These are phyloP conservation scores for Rhodotorula graminis DNA, from an alignment of 768 basidiomycete species.

Conservation along the genomic window DNA sequence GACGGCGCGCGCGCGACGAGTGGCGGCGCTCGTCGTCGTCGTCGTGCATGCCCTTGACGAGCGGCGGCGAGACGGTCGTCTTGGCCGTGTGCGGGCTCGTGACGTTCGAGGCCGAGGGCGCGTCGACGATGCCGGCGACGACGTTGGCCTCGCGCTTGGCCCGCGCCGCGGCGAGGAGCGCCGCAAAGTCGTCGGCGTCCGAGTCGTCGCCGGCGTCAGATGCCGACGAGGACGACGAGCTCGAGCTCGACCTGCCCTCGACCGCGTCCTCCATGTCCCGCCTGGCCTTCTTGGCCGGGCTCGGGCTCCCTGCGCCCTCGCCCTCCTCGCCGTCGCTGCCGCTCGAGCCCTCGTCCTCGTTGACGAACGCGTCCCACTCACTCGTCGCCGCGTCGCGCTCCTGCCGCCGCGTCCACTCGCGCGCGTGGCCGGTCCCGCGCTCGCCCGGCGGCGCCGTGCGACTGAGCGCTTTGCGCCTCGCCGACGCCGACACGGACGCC, in stretches of 20 bases:
- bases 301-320: background rate
- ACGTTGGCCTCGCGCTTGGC: background rate
- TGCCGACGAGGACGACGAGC: background rate
- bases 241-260: too few relatives aligned
- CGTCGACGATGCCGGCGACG: background rate
- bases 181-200: slow-evolving; percentile 11
- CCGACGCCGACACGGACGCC: background rate
- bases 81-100: slow-evolving; percentile 12
- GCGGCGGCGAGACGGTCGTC: slow-evolving; percentile 18
- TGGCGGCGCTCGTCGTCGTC: slow-evolving; percentile 5
- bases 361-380: slow-evolving; percentile 9
- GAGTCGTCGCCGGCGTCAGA: background rate
- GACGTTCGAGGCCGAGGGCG: background rate
- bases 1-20: background rate
- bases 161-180: slow-evolving; percentile 4
- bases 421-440: too few relatives aligned
- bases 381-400: slow-evolving; percentile 8
- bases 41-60: background rate
- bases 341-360: background rate
- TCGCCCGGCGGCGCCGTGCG: too few relatives aligned
- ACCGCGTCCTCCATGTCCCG: background rate
- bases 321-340: background rate
- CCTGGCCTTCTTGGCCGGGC: background rate
- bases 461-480: background rate
- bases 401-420: background rate